phyloP scores from a whole-genome alignment of 2,329 filamentous ascomycete genomes.

The Chaetomium olivaceum region DNA sequence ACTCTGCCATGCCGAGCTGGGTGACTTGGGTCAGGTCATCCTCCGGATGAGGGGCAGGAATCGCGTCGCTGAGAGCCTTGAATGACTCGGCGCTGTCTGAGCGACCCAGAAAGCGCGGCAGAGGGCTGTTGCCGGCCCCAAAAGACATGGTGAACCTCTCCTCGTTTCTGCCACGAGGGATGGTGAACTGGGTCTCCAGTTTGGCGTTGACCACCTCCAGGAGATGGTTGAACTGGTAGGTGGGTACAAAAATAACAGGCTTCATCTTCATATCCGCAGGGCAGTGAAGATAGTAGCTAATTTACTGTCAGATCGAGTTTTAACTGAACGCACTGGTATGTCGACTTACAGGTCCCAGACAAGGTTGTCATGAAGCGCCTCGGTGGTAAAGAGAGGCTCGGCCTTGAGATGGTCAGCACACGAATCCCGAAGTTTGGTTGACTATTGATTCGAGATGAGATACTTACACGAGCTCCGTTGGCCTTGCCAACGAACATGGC shows the following conservation, averaged over 20 bases:
- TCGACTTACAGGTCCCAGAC: slow-evolving; percentile 72
- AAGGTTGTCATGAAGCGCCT: slow-evolving; percentile 58
- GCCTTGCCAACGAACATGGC: slow-evolving; percentile 57
- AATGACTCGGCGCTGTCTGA: slow-evolving; percentile 47
- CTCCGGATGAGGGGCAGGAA: slow-evolving; percentile 40
- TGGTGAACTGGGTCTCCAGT: slow-evolving; percentile 53
- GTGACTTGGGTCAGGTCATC: slow-evolving; percentile 42
- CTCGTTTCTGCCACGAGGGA: slow-evolving; percentile 55
- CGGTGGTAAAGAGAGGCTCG: slow-evolving; percentile 54
- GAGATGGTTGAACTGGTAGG: slow-evolving; percentile 64
- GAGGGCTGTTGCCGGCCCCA: slow-evolving; percentile 57
- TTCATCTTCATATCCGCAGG: slow-evolving; percentile 48
- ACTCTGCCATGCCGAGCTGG: slow-evolving; percentile 46
- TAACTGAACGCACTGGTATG: background rate
- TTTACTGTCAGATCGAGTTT: slow-evolving; percentile 19
- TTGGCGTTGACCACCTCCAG: slow-evolving; percentile 65
- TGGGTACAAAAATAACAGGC: slow-evolving; percentile 67
- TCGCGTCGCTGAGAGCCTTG: slow-evolving; percentile 36
- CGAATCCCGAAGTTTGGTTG: background rate
- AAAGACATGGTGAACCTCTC: slow-evolving; percentile 65
- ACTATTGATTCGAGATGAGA: background rate
- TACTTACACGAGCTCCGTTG: slow-evolving; percentile 47
- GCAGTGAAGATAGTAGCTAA: slow-evolving; percentile 63
- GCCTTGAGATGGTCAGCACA: slow-evolving; percentile 35
- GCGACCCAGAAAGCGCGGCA: slow-evolving; percentile 67